Conservation (phyloP, 495 filamentous ascomycete genomes). For the Aspergillus indologenus region DNA sequence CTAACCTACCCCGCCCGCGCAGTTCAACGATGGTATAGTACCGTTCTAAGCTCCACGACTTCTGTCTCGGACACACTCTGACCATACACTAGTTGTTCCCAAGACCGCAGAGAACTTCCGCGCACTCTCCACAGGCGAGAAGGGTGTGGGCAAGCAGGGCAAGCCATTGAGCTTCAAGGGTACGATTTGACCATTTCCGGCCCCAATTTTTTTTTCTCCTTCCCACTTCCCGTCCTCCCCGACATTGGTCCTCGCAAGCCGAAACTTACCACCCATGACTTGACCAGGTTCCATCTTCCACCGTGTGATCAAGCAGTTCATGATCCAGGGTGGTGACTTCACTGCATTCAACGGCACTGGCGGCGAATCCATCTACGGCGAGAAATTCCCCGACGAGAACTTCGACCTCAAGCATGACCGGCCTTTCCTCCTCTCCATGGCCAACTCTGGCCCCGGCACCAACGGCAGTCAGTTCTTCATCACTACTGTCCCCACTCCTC, state of each 20-base stretch:
- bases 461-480: constrained; percentile 99
- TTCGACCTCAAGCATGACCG: constrained; percentile 91
- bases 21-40: constrained; percentile 71
- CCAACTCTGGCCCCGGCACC: constrained; percentile 89
- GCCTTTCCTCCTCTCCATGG: constrained; percentile 94
- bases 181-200: constrained; percentile 20
- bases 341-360: constrained; percentile 94
- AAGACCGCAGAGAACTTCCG: constrained; percentile 94
- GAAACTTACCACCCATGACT: constrained; percentile 3
- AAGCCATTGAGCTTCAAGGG: constrained; percentile 74
- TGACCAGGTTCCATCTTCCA: constrained; percentile 76
- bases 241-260: constrained; percentile 1
- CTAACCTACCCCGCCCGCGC: constrained; percentile 21
- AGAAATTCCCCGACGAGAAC: constrained; percentile 97
- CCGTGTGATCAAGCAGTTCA: constrained; percentile 97
- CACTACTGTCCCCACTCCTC: constrained; percentile 88
- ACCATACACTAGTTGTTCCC: constrained; percentile 62
- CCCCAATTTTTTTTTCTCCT: constrained; percentile 6
- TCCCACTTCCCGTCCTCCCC: constrained; percentile 7
- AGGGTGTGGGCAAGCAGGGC: constrained; percentile 80
- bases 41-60: background rate
- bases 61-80: constrained; percentile 16
- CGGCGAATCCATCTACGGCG: constrained; percentile 96
- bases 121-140: constrained; percentile 88
- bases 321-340: constrained; percentile 99